These are phyloP conservation scores for Crithidia brevicula DNA, from an alignment of 208 protist species.

Conservation along the genomic window DNA sequence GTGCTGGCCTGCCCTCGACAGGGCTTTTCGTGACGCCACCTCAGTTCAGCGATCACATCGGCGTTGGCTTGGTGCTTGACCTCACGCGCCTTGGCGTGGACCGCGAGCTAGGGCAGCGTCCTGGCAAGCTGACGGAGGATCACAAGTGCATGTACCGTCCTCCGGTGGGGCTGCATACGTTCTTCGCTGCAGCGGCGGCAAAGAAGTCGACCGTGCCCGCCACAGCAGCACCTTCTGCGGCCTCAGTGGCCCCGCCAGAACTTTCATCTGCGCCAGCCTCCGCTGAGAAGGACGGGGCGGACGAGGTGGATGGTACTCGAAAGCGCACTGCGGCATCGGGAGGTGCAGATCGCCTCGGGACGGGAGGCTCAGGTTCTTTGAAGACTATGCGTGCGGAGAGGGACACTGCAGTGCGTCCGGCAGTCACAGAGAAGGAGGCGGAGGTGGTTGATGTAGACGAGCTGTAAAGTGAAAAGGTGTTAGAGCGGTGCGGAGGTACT, in stretches of 20 bases:
- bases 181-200: constrained; percentile 45
- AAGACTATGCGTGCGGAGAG: neutral
- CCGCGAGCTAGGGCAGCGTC: constrained; percentile 29
- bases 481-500: too few relatives aligned
- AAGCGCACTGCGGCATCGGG: neutral
- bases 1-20: constrained; percentile 70
- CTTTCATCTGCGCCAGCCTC: neutral
- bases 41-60: constrained; percentile 92
- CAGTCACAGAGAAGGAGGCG: neutral
- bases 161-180: constrained; percentile 54
- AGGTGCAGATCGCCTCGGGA: neutral
- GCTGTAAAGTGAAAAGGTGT: neutral
- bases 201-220: constrained; percentile 22
- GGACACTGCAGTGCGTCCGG: neutral
- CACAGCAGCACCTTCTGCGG: neutral
- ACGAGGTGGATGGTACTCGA: neutral
- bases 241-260: too few relatives aligned
- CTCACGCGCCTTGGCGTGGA: constrained; percentile 5
- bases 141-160: constrained; percentile 74
- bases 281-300: constrained; percentile 6
- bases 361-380: neutral
- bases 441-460: constrained; percentile 24
- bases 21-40: constrained; percentile 89
- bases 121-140: constrained; percentile 52
- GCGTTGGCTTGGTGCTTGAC: constrained; percentile 63